Conservation (phyloP, 2,329 filamentous ascomycete genomes). For the Ploettnerulaceae sp. region DNA sequence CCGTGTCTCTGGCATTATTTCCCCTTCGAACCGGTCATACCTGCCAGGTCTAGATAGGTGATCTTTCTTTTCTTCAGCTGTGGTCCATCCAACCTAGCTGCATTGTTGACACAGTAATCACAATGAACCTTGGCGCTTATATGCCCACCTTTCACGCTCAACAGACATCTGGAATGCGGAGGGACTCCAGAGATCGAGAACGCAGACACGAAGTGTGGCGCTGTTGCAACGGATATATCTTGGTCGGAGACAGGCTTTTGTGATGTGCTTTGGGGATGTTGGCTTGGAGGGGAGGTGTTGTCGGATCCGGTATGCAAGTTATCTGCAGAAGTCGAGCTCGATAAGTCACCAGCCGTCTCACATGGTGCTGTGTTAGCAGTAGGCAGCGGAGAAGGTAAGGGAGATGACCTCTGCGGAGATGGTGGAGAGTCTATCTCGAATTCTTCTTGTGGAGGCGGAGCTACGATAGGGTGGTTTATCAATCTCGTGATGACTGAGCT, state of each 20-base stretch:
- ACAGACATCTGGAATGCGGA: background rate
- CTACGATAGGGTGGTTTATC: slow-evolving; percentile 1
- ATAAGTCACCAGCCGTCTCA: slow-evolving; percentile 8
- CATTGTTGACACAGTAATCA: background rate
- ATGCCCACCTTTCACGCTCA: background rate
- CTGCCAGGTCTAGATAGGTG: slow-evolving; percentile 7
- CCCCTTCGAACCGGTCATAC: slow-evolving; percentile 9
- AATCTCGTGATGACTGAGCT: slow-evolving; percentile 8
- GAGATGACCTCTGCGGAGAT: slow-evolving; percentile 8
- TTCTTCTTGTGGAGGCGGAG: slow-evolving; percentile 2
- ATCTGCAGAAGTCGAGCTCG: slow-evolving; percentile 10
- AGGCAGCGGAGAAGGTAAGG: slow-evolving; percentile 8
- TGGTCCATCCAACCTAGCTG: background rate
- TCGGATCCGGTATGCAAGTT: slow-evolving; percentile 25
- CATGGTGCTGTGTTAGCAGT: slow-evolving; percentile 5
- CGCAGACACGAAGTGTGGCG: background rate
- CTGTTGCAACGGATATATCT: background rate
- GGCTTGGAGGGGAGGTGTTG: background rate
- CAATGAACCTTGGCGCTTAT: background rate
- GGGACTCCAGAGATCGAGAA: background rate
- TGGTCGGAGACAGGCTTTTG: background rate
- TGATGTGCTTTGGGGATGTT: background rate
- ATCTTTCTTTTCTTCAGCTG: slow-evolving; percentile 1
- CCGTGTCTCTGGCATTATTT: slow-evolving; percentile 10
- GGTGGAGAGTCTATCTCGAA: slow-evolving; percentile 7